Evolutionary conservation across 1,284 basidiomycete species (phyloP), one percentile per base, ranked within the genome.

Genomic region (Naganishia albida): DNA sequence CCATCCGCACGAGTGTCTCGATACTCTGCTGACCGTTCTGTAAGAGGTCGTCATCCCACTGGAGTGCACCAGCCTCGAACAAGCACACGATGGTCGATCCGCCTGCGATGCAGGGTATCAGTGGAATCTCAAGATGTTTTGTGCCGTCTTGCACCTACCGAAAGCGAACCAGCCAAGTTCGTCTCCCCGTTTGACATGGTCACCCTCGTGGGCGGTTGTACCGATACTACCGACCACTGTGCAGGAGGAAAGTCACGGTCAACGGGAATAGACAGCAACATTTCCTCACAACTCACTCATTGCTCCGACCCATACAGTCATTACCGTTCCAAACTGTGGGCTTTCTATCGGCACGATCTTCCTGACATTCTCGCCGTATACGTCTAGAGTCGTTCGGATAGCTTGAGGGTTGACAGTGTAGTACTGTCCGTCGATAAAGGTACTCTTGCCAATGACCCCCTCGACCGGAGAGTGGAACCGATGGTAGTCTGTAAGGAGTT

Each of bases 111-210:
- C 16, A 64, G 20, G 25, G n/a, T 69, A 65, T 40, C 55, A 44
- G 56, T 25, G 16, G n/a, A 34, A 67, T 56, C 54, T 15, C 42
- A 38, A 26, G 23, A 40, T 43, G 48, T 25, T 40, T 25, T 53
- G 30, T 3, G 34, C 3, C 42, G 7, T 23, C 25, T 13, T 25
- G 16, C 51, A 80, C 85, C n/a, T 63, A 88, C 91, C 93, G 73
- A 94, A 95, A 0, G 91, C 91, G 73, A 95, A 95, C 77, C 91
- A 95, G 0, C 93, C 93, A 71, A 96, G 86, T 75, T 97, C 94
- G 68, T 96, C 85, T 2, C 93, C 93, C 8, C 91, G 85, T 72
- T 84, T 83, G 50, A 98, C 85, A 3, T 80, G 71, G 28, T 95
- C 84, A 0, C 93, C 93, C 70, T 93, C 89, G 44, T 87, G 74